Evolutionary conservation across 768 basidiomycete genomes (phyloP).

Genomic region (Galerina marginata): DNA sequence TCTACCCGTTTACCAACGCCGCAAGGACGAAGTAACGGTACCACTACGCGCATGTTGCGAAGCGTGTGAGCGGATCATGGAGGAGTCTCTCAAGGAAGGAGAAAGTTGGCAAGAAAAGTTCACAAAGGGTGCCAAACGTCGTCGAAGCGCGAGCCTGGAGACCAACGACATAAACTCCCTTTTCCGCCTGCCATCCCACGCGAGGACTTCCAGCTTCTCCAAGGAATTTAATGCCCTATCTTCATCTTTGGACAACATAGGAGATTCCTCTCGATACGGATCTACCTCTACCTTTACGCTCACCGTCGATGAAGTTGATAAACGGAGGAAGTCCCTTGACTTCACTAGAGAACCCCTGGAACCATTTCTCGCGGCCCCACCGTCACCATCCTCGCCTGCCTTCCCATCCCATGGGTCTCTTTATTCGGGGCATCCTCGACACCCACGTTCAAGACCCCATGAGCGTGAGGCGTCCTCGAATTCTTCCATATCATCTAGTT

Average conservation of each 20-base stretch:
- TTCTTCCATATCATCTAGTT: conserved; percentile 12
- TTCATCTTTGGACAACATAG: conserved; percentile 2
- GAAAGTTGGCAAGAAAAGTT: conserved; percentile 69
- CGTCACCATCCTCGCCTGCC: conserved; percentile 12
- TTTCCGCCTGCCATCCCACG: conserved; percentile 5
- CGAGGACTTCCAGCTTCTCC: conserved; percentile 3
- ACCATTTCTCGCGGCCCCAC: conserved; percentile 12
- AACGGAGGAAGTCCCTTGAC: conserved; percentile 54
- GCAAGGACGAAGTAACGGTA: conserved; percentile 51
- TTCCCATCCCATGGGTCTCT: conserved; percentile 21
- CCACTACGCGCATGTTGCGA: conserved; percentile 77
- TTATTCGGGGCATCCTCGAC: conserved; percentile 12
- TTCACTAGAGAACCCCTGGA: neutral
- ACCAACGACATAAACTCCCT: conserved; percentile 9
- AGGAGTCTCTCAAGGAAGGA: conserved; percentile 58
- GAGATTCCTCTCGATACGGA: conserved; percentile 1
- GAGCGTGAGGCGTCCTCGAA: conserved; percentile 17
- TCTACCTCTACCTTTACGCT: conserved; percentile 39
- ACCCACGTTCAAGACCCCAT: conserved; percentile 15
- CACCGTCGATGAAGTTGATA: conserved; percentile 70
- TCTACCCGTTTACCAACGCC: conserved; percentile 39
- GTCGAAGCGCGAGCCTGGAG: conserved; percentile 54
- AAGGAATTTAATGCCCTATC: conserved; percentile 18
- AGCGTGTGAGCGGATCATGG: conserved; percentile 63
- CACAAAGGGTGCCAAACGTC: conserved; percentile 62